Evolutionary conservation across 2,329 filamentous ascomycete genomes (phyloP).

Genomic region (Tricladium varicosporioides): DNA sequence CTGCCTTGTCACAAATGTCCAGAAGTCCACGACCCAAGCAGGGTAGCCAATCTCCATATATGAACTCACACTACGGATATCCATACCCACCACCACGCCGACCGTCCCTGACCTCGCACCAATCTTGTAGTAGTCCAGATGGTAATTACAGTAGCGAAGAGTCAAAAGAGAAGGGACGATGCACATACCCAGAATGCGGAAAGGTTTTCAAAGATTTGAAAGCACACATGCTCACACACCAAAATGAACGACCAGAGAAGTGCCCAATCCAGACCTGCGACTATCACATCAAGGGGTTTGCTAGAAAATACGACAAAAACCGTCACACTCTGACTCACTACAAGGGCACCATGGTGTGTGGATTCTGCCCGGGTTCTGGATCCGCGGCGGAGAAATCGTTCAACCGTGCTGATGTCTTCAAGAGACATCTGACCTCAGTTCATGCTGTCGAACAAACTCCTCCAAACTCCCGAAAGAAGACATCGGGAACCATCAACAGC

Average conservation of each 20-base stretch:
- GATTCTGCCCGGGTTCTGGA: slow-evolving; percentile 87
- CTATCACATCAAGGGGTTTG: slow-evolving; percentile 92
- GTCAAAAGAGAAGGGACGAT: slow-evolving; percentile 39
- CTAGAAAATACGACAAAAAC: slow-evolving; percentile 97
- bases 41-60: slow-evolving; percentile 33
- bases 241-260: slow-evolving; percentile 90
- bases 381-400: slow-evolving; percentile 92
- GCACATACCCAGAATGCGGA: slow-evolving; percentile 57
- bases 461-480: slow-evolving; percentile 80
- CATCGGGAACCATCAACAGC: slow-evolving; percentile 33
- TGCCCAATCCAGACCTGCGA: slow-evolving; percentile 93
- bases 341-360: slow-evolving; percentile 96
- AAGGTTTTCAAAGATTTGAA: slow-evolving; percentile 64
- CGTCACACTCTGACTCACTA: slow-evolving; percentile 95
- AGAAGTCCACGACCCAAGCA: slow-evolving; percentile 30
- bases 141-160: slow-evolving; percentile 34
- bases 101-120: slow-evolving; percentile 29
- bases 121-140: slow-evolving; percentile 31
- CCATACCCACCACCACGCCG: slow-evolving; percentile 29
- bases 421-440: slow-evolving; percentile 87
- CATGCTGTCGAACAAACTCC: slow-evolving; percentile 94
- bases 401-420: slow-evolving; percentile 95
- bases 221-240: slow-evolving; percentile 95
- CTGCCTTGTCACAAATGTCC: slow-evolving; percentile 32
- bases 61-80: slow-evolving; percentile 28